These are phyloP conservation scores for Camptophora hylomeconis DNA, from an alignment of 2,329 filamentous ascomycete species.

Conservation along the genomic window DNA sequence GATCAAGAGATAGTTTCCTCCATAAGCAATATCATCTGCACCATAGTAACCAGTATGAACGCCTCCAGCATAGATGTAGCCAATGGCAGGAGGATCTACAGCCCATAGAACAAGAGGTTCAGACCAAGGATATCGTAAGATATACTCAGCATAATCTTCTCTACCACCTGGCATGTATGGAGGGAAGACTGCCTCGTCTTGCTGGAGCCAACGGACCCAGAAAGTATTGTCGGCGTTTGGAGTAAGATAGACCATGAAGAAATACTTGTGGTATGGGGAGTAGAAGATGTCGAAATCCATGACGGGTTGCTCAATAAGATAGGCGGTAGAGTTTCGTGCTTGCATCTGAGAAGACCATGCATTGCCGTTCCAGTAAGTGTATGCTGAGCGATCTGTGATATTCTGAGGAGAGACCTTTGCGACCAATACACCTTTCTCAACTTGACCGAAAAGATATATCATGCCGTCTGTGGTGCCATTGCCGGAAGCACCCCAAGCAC, in stretches of 20 bases:
- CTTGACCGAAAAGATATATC: constrained; percentile 21
- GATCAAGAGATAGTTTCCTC: constrained; percentile 20
- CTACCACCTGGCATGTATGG: constrained; percentile 16
- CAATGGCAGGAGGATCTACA: constrained; percentile 13
- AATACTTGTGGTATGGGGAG: constrained; percentile 20
- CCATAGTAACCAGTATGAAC: constrained; percentile 21
- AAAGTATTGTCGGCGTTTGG: constrained; percentile 21
- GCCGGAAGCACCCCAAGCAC: constrained; percentile 20
- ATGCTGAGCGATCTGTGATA: constrained; percentile 14
- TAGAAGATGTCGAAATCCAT: constrained; percentile 22
- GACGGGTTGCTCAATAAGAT: constrained; percentile 18
- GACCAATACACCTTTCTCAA: constrained; percentile 18
- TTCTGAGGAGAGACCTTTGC: constrained; percentile 13
- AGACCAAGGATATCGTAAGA: constrained; percentile 20
- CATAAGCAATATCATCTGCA: constrained; percentile 20
- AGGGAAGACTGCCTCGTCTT: constrained; percentile 16
- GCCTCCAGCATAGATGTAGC: constrained; percentile 21
- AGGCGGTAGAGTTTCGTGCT: constrained; percentile 12
- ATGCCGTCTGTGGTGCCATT: constrained; percentile 19
- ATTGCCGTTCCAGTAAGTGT: constrained; percentile 20
- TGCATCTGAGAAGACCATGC: constrained; percentile 16
- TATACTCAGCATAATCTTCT: constrained; percentile 17
- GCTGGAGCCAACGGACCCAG: constrained; percentile 21
- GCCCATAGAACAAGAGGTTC: constrained; percentile 19
- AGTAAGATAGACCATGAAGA: constrained; percentile 22